Evolutionary conservation across 73 alveolate species (phyloP), one percentile per base, ranked within the genome.

Genomic region (Diophrys appendiculata): DNA sequence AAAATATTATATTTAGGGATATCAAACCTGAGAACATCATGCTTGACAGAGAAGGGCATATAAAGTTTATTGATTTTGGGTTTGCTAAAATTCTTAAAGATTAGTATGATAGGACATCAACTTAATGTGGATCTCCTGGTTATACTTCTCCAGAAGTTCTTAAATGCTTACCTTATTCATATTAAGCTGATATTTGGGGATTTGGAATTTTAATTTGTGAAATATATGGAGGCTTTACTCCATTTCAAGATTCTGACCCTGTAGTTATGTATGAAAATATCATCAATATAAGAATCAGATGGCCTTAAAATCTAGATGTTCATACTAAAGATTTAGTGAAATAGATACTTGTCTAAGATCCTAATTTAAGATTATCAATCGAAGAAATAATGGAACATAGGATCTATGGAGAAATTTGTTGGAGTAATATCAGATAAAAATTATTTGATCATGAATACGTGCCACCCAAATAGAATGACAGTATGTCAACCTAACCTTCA

Each of bases 131-230:
- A 1, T 77, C 95, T 43, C 93, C 92, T 29, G 84, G 91, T 1
- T 89, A 89, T 43, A 89, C 90, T 24, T 92, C 95, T 25, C 95
- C 95, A 29, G 95, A 89, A 85, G 79, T 89, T 29, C 72, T 80
- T n/a, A 14, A 54, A 33, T n/a, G n/a, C 18, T 13, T 67, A 3
- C 81, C 76, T 1, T 64, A 79, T 68, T 33, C 69, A 28, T 79
- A 52, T 69, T 1, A 30, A 29, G 76, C 69, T 69, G 89, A 80
- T 43, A 71, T 80, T n/a, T 80, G 89, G 89, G 52, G 82, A 22
- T 80, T 72, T 78, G 89, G 78, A 5, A 73, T 80, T 31, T 54
- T 80, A 8, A 29, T 80, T 29, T 80, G 89, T 80, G 89, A 80
- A 72, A 30, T 80, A 25, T 43, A 68, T 54, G 89, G 89, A 2